Evolutionary conservation across 768 basidiomycete species (phyloP).

Genomic region (Macrocybe gigantea): DNA sequence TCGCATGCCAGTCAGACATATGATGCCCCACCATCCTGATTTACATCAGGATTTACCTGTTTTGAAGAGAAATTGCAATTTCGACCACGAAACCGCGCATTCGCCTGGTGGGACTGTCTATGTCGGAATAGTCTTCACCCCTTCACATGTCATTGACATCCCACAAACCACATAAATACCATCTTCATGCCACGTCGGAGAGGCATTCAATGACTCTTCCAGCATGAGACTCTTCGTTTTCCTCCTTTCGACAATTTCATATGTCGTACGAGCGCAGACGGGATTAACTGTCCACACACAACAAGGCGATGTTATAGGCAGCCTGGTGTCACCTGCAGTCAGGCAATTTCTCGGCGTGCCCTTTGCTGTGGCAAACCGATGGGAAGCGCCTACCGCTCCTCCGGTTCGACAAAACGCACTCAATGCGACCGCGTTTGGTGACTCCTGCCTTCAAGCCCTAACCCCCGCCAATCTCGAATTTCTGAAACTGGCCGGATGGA

Average conservation of each 20-base stretch:
- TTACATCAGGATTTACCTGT: too few species aligned
- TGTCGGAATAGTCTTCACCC: too few species aligned
- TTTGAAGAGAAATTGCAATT: too few species aligned
- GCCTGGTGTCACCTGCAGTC: conserved; percentile 16
- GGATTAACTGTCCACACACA: conserved; percentile 20
- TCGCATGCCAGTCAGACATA: not conserved
- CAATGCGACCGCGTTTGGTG: conserved; percentile 19
- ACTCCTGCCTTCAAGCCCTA: conserved; percentile 20
- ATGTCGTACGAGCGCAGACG: not conserved
- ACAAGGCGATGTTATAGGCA: conserved; percentile 26
- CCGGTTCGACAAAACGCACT: conserved; percentile 12
- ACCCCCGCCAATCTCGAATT: conserved; percentile 13
- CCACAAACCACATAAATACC: too few species aligned
- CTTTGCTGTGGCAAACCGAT: conserved; percentile 25
- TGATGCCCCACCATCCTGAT: too few species aligned
- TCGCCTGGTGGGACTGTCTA: too few species aligned
- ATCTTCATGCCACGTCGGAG: too few species aligned
- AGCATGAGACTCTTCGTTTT: not conserved
- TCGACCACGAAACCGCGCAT: too few species aligned
- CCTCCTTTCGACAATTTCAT: not conserved
- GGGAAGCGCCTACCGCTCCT: conserved; percentile 23
- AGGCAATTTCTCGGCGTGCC: conserved; percentile 29
- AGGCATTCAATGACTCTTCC: not conserved
- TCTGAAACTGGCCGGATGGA: conserved; percentile 14
- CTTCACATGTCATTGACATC: too few species aligned